These are phyloP conservation scores for Fusarium bactridioides DNA, from an alignment of 2,329 filamentous ascomycete genomes.

Conservation along the genomic window DNA sequence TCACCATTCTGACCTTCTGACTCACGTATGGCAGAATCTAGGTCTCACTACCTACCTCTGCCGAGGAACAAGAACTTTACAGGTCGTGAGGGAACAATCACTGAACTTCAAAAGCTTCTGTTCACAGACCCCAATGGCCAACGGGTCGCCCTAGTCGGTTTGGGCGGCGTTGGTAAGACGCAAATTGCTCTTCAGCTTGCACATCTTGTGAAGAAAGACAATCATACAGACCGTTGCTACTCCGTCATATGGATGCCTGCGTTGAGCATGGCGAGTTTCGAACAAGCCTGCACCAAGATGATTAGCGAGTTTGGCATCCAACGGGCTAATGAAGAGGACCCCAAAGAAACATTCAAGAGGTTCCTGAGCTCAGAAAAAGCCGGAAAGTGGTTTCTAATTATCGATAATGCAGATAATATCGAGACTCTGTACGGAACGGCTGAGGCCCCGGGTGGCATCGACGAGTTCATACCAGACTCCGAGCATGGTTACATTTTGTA, in stretches of 20 bases:
- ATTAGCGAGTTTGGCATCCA: not conserved
- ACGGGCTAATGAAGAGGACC: fast-evolving
- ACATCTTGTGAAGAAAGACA: not conserved
- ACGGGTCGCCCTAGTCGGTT: not conserved
- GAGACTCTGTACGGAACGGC: slow-evolving; percentile 19
- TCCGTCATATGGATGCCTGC: not conserved
- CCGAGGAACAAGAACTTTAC: not conserved
- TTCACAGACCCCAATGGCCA: not conserved
- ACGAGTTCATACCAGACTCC: slow-evolving; percentile 41
- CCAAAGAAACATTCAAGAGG: not conserved
- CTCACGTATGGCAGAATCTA: fast-evolving
- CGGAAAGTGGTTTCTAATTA: slow-evolving; percentile 50
- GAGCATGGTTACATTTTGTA: slow-evolving; percentile 46
- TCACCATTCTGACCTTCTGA: not conserved
- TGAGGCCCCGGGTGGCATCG: slow-evolving; percentile 12
- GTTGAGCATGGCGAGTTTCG: not conserved
- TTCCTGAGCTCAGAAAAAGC: slow-evolving; percentile 40
- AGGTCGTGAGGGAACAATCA: not conserved
- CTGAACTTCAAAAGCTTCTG: fast-evolving
- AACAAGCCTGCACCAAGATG: not conserved
- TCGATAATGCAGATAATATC: slow-evolving; percentile 54
- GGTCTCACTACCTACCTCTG: not conserved
- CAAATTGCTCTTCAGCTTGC: not conserved
- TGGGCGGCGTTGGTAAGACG: not conserved
- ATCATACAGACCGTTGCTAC: fast-evolving